A percentile compares a stretch with the other conserved stretches of the same genome.
Evolutionary conservation across 805 yeast genomes (phyloP).

Genomic region (Candida vartiovaarae): DNA sequence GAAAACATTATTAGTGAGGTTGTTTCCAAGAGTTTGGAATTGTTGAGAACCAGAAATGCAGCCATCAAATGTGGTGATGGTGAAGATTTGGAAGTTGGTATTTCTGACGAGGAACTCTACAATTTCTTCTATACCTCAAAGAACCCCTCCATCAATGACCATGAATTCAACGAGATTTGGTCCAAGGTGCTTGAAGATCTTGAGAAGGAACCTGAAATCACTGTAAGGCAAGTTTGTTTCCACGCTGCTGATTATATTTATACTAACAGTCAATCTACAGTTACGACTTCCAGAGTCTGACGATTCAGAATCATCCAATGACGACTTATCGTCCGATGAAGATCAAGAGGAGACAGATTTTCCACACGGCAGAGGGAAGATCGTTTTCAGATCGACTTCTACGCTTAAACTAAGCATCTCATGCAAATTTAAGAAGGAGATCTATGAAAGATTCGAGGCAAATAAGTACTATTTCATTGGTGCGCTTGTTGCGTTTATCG

Average conservation of each 20-base stretch:
- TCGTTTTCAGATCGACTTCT: conserved; percentile 69
- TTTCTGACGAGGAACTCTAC: conserved; percentile 42
- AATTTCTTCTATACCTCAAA: conserved; percentile 38
- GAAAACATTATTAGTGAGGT: conserved; percentile 61
- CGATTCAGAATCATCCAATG: conserved; percentile 35
- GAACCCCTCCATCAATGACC: conserved; percentile 29
- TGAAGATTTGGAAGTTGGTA: conserved; percentile 44
- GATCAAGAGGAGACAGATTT: conserved; percentile 31
- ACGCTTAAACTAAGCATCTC: conserved; percentile 50
- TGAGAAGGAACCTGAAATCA: conserved; percentile 59
- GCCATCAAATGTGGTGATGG: conserved; percentile 49
- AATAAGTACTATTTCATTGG: conserved; percentile 17
- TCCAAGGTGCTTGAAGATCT: conserved; percentile 51
- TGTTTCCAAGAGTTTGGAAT: conserved; percentile 56
- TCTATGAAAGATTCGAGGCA: conserved; percentile 31
- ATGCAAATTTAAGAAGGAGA: conserved; percentile 49
- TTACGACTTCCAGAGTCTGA: conserved; percentile 26
- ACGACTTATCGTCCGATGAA: conserved; percentile 32
- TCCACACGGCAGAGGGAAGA: conserved; percentile 21
- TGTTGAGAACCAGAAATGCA: conserved; percentile 66
- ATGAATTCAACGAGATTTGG: conserved; percentile 77
- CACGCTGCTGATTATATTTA: background rate
- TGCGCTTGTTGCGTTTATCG: conserved; percentile 6
- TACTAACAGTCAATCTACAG: conserved; percentile 21
- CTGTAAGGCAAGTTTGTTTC: conserved; percentile 66